Percentiles rank a stretch among this genome's conserved stretches.
Evolutionary conservation across 2,329 filamentous ascomycete species (phyloP).

Genomic region (Cyphellophora attinorum): DNA sequence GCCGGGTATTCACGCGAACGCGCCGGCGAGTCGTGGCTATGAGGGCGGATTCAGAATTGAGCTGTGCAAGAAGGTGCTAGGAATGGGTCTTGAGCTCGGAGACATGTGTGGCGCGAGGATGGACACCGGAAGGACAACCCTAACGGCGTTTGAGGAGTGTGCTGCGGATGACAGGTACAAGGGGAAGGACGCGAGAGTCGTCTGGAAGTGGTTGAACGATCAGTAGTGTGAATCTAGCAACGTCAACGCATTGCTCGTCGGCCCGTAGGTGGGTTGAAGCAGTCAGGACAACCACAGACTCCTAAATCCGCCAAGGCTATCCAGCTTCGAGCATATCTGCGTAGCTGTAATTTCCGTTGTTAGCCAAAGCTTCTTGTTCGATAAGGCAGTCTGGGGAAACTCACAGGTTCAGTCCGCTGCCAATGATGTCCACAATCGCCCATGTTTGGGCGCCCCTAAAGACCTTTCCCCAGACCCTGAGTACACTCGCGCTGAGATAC

Average conservation of each 20-base stretch:
- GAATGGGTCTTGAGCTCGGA: constrained; percentile 46
- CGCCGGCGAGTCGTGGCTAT: constrained; percentile 28
- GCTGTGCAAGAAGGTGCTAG: constrained; percentile 52
- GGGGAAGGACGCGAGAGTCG: constrained; percentile 47
- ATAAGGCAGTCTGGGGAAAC: too few species aligned
- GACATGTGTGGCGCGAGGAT: constrained; percentile 40
- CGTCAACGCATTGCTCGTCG: too few species aligned
- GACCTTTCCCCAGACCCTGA: constrained; percentile 32
- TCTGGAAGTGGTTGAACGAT: constrained; percentile 46
- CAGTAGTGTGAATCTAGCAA: too few species aligned
- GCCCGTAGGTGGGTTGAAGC: too few species aligned
- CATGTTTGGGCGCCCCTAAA: constrained; percentile 34
- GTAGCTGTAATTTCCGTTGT: constrained; percentile 17
- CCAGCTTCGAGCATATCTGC: constrained; percentile 28
- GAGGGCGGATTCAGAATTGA: constrained; percentile 43
- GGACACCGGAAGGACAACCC: constrained; percentile 39
- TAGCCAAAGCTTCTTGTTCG: too few species aligned
- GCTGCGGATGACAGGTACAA: constrained; percentile 42
- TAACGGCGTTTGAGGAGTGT: constrained; percentile 43
- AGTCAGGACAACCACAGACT: too few species aligned
- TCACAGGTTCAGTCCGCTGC: constrained; percentile 27
- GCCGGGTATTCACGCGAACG: constrained; percentile 31
- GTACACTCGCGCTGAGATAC: constrained; percentile 29
- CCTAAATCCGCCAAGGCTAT: too few species aligned
- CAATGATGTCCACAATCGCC: constrained; percentile 33